Conservation (phyloP, 2,329 filamentous ascomycete genomes). For the Botrytis medusae region DNA sequence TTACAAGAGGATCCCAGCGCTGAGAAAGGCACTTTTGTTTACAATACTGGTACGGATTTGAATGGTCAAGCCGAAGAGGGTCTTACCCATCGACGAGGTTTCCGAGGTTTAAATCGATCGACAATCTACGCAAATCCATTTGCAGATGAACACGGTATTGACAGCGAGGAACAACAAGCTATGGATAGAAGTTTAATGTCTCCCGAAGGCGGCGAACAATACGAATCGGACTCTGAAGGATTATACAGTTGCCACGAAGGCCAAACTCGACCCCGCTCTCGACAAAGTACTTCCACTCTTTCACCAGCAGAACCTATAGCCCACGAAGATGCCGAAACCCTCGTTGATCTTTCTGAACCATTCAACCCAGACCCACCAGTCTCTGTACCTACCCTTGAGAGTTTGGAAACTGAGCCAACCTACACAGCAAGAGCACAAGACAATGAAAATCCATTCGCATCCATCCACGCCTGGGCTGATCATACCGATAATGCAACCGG, state of each 20-base stretch:
- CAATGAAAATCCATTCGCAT: slow-evolving; percentile 52
- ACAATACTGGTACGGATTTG: slow-evolving; percentile 55
- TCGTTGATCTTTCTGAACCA: slow-evolving; percentile 37
- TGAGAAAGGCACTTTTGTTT: slow-evolving; percentile 57
- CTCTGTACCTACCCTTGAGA: slow-evolving; percentile 33
- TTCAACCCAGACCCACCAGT: slow-evolving; percentile 32
- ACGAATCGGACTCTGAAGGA: slow-evolving; percentile 58
- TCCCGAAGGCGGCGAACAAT: slow-evolving; percentile 41
- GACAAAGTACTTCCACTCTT: slow-evolving; percentile 30
- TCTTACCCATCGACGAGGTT: slow-evolving; percentile 46
- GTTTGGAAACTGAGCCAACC: slow-evolving; percentile 34
- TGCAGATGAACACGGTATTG: slow-evolving; percentile 42
- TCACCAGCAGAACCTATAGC: slow-evolving; percentile 5
- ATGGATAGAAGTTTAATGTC: slow-evolving; percentile 40
- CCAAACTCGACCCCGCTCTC: slow-evolving; percentile 24
- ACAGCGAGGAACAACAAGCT: slow-evolving; percentile 46
- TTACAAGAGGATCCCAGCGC: slow-evolving; percentile 51
- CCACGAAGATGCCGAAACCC: slow-evolving; percentile 27
- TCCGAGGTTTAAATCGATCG: slow-evolving; percentile 47
- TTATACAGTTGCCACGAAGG: slow-evolving; percentile 36
- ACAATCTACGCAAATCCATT: slow-evolving; percentile 60
- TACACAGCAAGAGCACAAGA: slow-evolving; percentile 55
- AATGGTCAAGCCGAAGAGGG: slow-evolving; percentile 44
- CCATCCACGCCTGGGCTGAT: slow-evolving; percentile 65
- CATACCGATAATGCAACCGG: slow-evolving; percentile 39